phyloP scores from a whole-genome alignment of 164 flowering plant genomes.

The Hamamelis virginiana region DNA sequence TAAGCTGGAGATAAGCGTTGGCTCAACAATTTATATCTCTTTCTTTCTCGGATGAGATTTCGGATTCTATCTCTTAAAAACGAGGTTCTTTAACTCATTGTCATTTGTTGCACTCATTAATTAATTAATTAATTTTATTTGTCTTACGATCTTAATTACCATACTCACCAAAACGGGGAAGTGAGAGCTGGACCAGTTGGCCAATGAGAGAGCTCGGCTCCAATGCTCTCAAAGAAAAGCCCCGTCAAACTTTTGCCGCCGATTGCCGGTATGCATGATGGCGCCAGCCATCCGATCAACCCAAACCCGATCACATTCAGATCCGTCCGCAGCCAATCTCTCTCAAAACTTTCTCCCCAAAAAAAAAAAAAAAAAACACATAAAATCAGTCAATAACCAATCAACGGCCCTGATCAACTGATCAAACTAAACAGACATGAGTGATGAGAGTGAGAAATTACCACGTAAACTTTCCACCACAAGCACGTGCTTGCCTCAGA shows the following conservation, averaged over 20 bases:
- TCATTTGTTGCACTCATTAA: too few relatives aligned
- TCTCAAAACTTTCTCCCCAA: conserved; percentile 58
- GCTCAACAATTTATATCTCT: too few relatives aligned
- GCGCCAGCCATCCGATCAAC: conserved; percentile 92
- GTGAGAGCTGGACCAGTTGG: conserved; percentile 79
- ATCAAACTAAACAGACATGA: background rate
- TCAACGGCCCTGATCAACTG: too few relatives aligned
- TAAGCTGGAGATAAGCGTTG: too few relatives aligned
- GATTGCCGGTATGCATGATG: conserved; percentile 84
- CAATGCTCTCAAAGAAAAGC: conserved; percentile 90
- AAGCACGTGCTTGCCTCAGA: conserved; percentile 39
- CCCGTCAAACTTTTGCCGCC: conserved; percentile 88
- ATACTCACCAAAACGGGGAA: conserved; percentile 75
- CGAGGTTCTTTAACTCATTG: too few relatives aligned
- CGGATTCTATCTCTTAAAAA: too few relatives aligned
- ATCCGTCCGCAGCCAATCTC: conserved; percentile 83
- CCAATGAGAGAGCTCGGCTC: conserved; percentile 83
- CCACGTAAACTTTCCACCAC: conserved; percentile 69
- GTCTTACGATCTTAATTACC: too few relatives aligned
- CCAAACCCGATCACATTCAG: conserved; percentile 91
- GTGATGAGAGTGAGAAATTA: conserved; percentile 17
- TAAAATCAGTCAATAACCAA: background rate
- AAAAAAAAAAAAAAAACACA: background rate
- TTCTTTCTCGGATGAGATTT: too few relatives aligned
- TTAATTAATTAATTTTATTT: too few relatives aligned